Percentiles rank a stretch among this genome's conserved stretches.
Conservation (phyloP, 257 asterid genomes). For the Penstemon eatonii region DNA sequence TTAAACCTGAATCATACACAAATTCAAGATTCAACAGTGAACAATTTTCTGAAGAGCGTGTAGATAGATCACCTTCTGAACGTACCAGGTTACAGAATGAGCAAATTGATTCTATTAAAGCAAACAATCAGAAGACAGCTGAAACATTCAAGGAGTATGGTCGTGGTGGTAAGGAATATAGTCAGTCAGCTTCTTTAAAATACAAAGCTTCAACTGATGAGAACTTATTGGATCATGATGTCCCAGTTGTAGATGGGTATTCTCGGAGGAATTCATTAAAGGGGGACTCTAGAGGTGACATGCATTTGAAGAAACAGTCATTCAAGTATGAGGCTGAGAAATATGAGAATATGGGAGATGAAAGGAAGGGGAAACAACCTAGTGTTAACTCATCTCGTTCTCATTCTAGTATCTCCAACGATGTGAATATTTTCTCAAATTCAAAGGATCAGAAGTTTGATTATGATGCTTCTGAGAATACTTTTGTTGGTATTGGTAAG, state of each 20-base stretch:
- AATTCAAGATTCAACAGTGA: slow-evolving; percentile 30
- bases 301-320: slow-evolving; percentile 28
- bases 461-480: slow-evolving; percentile 37
- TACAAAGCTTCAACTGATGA: slow-evolving; percentile 42
- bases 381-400: slow-evolving; percentile 48
- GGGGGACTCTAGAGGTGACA: slow-evolving; percentile 32
- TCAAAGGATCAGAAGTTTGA: slow-evolving; percentile 40
- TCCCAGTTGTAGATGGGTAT: slow-evolving; percentile 36
- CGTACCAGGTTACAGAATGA: slow-evolving; percentile 36
- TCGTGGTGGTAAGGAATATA: slow-evolving; percentile 38
- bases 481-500: slow-evolving; percentile 31
- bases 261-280: slow-evolving; percentile 34
- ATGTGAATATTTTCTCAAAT: slow-evolving; percentile 45
- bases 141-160: slow-evolving; percentile 33
- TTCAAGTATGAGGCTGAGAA: slow-evolving; percentile 38
- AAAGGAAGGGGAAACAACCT: slow-evolving; percentile 37
- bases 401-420: slow-evolving; percentile 41
- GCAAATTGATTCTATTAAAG: slow-evolving; percentile 27
- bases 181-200: slow-evolving; percentile 33
- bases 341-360: slow-evolving; percentile 42
- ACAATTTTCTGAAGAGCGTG: slow-evolving; percentile 39
- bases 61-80: slow-evolving; percentile 30
- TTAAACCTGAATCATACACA: slow-evolving; percentile 32
- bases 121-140: slow-evolving; percentile 31
- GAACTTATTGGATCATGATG: slow-evolving; percentile 30